Conservation (phyloP, 2,329 filamentous ascomycete species). For the Sphaerostilbella broomeana region DNA sequence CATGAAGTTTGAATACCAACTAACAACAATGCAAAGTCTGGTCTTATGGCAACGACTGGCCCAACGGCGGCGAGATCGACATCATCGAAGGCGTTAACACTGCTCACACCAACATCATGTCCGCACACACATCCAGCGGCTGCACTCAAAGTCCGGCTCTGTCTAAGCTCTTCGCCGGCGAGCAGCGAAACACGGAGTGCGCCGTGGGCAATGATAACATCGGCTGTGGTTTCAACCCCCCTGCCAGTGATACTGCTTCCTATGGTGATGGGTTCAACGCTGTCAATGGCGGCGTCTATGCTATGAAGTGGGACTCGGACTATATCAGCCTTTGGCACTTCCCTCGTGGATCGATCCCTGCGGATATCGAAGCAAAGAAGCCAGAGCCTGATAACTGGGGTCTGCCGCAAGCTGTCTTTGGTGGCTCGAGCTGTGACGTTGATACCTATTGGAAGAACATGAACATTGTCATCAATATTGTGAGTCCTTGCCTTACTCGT, state of each 20-base stretch:
- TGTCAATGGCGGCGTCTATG: constrained; percentile 61
- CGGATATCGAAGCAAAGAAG: constrained; percentile 51
- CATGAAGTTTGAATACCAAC: no score
- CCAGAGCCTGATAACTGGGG: constrained; percentile 65
- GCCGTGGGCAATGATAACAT: constrained; percentile 31
- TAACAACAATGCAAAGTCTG: constrained; percentile 34
- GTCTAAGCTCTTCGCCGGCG: constrained; percentile 21
- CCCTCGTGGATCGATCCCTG: constrained; percentile 55
- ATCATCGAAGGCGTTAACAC: constrained; percentile 65
- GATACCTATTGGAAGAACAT: constrained; percentile 59
- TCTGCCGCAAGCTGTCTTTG: constrained; percentile 62
- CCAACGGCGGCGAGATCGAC: constrained; percentile 57
- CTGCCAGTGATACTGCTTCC: constrained; percentile 35
- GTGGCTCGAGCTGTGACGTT: constrained; percentile 57
- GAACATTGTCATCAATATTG: constrained; percentile 66
- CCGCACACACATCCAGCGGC: constrained; percentile 48
- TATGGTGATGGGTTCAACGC: constrained; percentile 63
- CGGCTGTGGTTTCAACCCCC: constrained; percentile 40
- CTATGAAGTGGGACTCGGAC: constrained; percentile 61
- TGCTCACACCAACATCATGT: constrained; percentile 52
- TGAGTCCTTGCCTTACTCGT: constrained; percentile 20
- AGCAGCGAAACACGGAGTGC: constrained; percentile 28
- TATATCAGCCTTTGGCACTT: constrained; percentile 75
- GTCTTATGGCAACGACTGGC: constrained; percentile 54
- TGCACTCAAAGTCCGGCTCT: constrained; percentile 23